Percentiles rank a stretch among this genome's conserved stretches.
These are phyloP conservation scores for Quercus gilva DNA, from an alignment of 306 rosid species.

Conservation along the genomic window DNA sequence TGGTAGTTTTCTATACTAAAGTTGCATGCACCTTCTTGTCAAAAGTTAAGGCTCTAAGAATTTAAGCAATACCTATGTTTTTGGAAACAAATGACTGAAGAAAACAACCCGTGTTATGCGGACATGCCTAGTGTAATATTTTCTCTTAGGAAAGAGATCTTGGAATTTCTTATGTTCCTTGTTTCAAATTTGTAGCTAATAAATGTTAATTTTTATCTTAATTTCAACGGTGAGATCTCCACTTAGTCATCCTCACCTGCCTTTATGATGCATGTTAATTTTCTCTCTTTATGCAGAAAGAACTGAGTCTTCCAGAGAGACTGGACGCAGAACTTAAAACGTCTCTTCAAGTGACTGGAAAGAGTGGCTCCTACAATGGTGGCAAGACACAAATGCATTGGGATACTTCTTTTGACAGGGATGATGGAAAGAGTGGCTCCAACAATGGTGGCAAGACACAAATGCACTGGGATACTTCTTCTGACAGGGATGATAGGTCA, in stretches of 20 bases:
- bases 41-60: not conserved
- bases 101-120: not conserved
- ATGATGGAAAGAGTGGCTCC: constrained; percentile 22
- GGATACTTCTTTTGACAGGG: not conserved
- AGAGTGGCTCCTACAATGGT: constrained; percentile 20
- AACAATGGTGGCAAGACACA: constrained; percentile 30
- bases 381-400: constrained; percentile 37
- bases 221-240: not conserved
- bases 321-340: constrained; percentile 25
- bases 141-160: not conserved
- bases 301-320: constrained; percentile 31
- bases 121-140: not conserved
- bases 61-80: not conserved
- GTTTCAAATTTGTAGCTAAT: not conserved
- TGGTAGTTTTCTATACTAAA: not conserved
- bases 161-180: not conserved
- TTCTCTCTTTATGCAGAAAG: constrained; percentile 51
- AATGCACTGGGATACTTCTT: constrained; percentile 28
- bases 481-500: constrained; percentile 29
- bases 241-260: not conserved
- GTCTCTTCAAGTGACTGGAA: constrained; percentile 31
- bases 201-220: not conserved
- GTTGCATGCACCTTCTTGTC: not conserved
- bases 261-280: not conserved
- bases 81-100: not conserved